Evolutionary conservation across 1,139 yeast genomes (phyloP), one percentile per base, ranked within the genome.

Genomic region (Pichia sp.): DNA sequence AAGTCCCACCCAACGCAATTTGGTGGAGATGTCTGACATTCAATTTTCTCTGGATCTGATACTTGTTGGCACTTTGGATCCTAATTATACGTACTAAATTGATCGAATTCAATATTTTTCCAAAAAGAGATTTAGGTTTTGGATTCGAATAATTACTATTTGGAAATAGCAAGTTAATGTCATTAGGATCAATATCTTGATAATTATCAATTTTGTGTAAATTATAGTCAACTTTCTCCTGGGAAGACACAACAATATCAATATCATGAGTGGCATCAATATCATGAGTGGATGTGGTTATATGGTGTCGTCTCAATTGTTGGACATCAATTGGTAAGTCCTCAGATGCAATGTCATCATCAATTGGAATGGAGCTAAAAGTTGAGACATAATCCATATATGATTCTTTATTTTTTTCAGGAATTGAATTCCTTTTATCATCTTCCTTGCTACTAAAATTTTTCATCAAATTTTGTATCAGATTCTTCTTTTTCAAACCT

Each of bases 1-100:
- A 65, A 0, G 92, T 83, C 1, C 92, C 94, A 3, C 94, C 92
- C 38, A 87, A 69, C 0, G 95, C 85, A 41, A 86, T 81, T 80
- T 85, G 81, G 58, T 84, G 88, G 27, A 85, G 65, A 60, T 86
- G 95, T 32, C 94, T 67, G 9, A 82, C 77, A 49, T 75, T 75
- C 33, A 85, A 66, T 49, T 76, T 77, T 47, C 95, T 68, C 51
- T 80, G 73, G 36, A 70, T 55, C 29, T 64, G 60, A 34, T 63
- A 55, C 36, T 55, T 56, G 36, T 54, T 50, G 32, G 52, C 47
- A 8, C 42, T 37, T 43, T 53, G 56, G 27, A 47, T 47, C 29
- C 56, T 44, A 3, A 48, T 37, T 4, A 47, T 47, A 36, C 49
- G 43, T 8, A 44, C 11, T 16, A 46, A 33, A 37, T 53, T 52